phyloP scores from a whole-genome alignment of 106 monocot genomes.

The Alisma plantagoaquatica region DNA sequence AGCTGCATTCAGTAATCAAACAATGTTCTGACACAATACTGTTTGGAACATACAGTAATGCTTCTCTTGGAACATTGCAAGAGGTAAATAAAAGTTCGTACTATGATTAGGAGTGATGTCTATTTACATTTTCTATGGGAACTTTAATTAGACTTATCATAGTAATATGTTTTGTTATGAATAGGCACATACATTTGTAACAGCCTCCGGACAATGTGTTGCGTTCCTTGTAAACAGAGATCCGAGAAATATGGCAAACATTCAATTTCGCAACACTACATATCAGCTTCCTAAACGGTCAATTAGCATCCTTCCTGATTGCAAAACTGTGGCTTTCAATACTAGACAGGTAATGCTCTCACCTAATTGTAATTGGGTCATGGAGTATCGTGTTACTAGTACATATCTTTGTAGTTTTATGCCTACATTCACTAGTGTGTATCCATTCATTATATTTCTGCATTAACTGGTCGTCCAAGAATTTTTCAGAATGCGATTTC shows the following conservation, averaged over 20 bases:
- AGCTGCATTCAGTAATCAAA: conserved; percentile 66
- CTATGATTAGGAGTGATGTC: too few species aligned
- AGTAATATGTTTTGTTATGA: neutral
- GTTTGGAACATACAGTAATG: conserved; percentile 33
- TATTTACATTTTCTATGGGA: too few species aligned
- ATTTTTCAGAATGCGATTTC: too few species aligned
- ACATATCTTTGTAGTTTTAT: too few species aligned
- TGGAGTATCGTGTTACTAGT: too few species aligned
- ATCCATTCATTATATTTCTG: too few species aligned
- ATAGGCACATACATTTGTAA: conserved; percentile 69
- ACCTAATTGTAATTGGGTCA: too few species aligned
- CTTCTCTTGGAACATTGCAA: conserved; percentile 39
- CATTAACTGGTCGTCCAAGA: too few species aligned
- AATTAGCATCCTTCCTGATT: conserved; percentile 60
- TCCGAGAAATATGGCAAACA: conserved; percentile 3
- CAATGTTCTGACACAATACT: conserved; percentile 39
- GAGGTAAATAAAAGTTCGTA: conserved; percentile 62
- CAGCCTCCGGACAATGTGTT: conserved; percentile 36
- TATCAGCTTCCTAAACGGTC: conserved; percentile 50
- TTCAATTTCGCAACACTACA: conserved; percentile 34
- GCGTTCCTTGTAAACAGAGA: conserved; percentile 72
- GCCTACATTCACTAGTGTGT: too few species aligned
- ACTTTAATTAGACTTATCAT: neutral
- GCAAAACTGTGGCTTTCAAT: conserved; percentile 57
- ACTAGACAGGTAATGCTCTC: conserved; percentile 62